Percentiles rank a stretch among this genome's conserved stretches.
These are phyloP conservation scores for Starmerella etchellsii DNA, from an alignment of 805 yeast genomes.

Conservation along the genomic window DNA sequence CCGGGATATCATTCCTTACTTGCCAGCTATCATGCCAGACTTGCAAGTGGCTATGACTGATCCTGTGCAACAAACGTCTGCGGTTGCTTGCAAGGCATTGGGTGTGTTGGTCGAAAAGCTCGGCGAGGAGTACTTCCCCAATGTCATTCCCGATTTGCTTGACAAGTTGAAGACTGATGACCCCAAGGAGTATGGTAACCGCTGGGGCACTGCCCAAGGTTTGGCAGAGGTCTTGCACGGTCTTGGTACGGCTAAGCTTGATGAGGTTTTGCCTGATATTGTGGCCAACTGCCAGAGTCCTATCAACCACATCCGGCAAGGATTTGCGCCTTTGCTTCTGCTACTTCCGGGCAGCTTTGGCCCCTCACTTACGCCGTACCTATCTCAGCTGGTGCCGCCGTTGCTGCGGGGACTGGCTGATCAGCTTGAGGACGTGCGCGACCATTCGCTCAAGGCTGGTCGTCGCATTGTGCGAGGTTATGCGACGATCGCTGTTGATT, in stretches of 20 bases:
- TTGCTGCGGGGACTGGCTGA: slow-evolving; percentile 87
- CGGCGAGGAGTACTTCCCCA: slow-evolving; percentile 94
- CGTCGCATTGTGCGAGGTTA: slow-evolving; percentile 80
- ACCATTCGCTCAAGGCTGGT: slow-evolving; percentile 83
- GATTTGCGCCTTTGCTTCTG: slow-evolving; percentile 77
- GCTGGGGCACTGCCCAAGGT: slow-evolving; percentile 95
- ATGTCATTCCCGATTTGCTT: slow-evolving; percentile 66
- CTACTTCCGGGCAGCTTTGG: slow-evolving; percentile 83
- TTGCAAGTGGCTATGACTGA: slow-evolving; percentile 93
- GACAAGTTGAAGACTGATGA: slow-evolving; percentile 51
- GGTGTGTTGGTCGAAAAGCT: slow-evolving; percentile 93
- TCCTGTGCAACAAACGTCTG: slow-evolving; percentile 93
- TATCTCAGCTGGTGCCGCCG: slow-evolving; percentile 78
- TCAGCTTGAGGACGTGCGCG: slow-evolving; percentile 71
- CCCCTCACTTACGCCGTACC: slow-evolving; percentile 80
- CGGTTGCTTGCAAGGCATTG: slow-evolving; percentile 92
- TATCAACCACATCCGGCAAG: slow-evolving; percentile 70
- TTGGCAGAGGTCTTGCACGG: slow-evolving; percentile 89
- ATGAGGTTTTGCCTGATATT: slow-evolving; percentile 73
- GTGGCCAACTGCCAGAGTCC: slow-evolving; percentile 55
- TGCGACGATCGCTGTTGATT: slow-evolving; percentile 83
- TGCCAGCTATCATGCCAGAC: slow-evolving; percentile 63
- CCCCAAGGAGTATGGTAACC: slow-evolving; percentile 69
- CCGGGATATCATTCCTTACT: slow-evolving; percentile 72
- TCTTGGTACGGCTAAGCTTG: slow-evolving; percentile 74